A percentile compares a stretch with the other conserved stretches of the same genome.
Evolutionary conservation across 805 yeast genomes (phyloP).

Genomic region (Lipomyces kockii): DNA sequence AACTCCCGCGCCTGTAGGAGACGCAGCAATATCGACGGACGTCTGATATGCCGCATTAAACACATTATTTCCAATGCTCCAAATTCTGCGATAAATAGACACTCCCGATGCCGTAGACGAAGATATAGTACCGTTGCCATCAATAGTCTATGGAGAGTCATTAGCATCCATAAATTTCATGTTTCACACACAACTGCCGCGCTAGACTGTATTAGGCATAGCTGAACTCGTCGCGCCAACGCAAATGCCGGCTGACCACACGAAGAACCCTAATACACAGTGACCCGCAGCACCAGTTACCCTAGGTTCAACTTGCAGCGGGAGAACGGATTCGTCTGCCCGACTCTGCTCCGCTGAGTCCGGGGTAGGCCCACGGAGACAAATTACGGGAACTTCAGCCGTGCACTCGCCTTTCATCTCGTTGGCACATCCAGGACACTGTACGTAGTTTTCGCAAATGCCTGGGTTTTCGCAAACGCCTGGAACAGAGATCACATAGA

Average conservation of each 20-base stretch:
- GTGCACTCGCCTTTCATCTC: too few species aligned
- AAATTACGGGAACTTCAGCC: not conserved
- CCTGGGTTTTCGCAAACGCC: not conserved
- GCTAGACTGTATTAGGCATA: not conserved
- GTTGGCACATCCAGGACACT: too few species aligned
- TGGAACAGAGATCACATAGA: not conserved
- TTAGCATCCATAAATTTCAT: not conserved
- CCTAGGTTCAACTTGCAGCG: not conserved
- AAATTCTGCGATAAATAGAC: conserved; percentile 7
- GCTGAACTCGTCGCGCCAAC: too few species aligned
- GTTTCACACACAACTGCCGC: not conserved
- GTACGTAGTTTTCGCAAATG: not conserved
- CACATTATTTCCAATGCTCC: conserved; percentile 7
- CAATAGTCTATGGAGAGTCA: not conserved
- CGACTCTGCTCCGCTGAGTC: not conserved
- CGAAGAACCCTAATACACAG: not conserved
- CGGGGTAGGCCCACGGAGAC: not conserved
- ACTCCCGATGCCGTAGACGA: not conserved
- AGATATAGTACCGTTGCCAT: not conserved
- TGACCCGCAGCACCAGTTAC: too few species aligned
- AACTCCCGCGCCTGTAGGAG: conserved; percentile 6
- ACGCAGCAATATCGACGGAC: conserved; percentile 6
- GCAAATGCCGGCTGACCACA: not conserved
- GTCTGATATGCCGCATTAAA: conserved; percentile 6
- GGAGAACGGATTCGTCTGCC: not conserved